Conservation (phyloP, 257 asterid genomes). For the Petrea volubilis region DNA sequence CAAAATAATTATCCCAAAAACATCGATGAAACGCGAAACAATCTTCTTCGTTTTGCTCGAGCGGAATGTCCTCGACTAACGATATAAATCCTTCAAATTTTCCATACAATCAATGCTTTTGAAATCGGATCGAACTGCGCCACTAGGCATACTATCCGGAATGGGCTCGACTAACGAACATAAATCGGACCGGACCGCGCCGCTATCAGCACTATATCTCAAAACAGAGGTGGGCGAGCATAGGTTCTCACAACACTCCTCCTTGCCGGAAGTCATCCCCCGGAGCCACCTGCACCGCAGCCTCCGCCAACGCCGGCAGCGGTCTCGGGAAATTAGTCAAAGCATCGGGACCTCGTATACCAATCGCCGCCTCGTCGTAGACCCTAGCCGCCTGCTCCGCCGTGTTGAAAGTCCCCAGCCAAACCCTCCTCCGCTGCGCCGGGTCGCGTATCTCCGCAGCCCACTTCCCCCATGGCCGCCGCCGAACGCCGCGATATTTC, state of each 20-base stretch:
- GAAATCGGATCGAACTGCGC: background rate
- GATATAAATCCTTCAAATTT: background rate
- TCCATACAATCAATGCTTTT: background rate
- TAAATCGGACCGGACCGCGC: too few species aligned
- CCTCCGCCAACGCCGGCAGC: conserved; percentile 11
- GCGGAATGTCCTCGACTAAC: conserved; percentile 8
- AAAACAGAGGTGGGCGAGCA: conserved; percentile 54
- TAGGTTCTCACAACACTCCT: conserved; percentile 14
- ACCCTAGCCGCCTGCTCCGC: conserved; percentile 74
- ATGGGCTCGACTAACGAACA: too few species aligned
- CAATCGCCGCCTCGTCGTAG: conserved; percentile 64
- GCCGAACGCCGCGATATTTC: conserved; percentile 72
- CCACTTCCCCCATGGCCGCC: conserved; percentile 82
- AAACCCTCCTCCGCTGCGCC: conserved; percentile 35
- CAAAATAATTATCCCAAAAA: conserved; percentile 36
- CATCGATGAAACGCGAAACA: conserved; percentile 31
- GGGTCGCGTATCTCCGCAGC: conserved; percentile 85
- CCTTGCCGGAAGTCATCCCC: conserved; percentile 38
- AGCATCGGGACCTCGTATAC: conserved; percentile 57
- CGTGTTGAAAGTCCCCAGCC: conserved; percentile 74
- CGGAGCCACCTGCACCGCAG: conserved; percentile 20
- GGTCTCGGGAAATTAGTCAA: conserved; percentile 50
- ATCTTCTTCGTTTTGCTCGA: background rate
- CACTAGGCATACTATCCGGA: too few species aligned
- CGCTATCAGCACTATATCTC: background rate